Evolutionary conservation across 208 protist genomes (phyloP).

Genomic region (Balamuthia mandrillaris): DNA sequence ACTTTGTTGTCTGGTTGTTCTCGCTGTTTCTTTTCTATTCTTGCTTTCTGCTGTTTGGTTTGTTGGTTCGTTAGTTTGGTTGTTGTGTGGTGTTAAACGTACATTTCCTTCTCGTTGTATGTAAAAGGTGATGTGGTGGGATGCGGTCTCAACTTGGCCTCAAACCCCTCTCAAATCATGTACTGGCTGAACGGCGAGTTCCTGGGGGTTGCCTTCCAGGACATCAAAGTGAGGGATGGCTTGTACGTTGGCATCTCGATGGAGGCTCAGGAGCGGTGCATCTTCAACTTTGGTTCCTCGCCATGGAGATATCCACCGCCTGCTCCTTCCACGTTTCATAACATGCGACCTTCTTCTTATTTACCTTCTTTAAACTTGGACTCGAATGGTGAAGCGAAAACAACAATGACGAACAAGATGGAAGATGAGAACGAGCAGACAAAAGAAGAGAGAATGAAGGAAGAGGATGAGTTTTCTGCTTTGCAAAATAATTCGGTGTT

Average conservation of each 20-base stretch:
- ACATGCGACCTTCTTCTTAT: no score
- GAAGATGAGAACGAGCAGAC: no score
- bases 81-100: not conserved
- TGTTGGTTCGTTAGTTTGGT: no score
- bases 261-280: not conserved
- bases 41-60: not conserved
- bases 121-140: not conserved
- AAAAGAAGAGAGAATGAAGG: no score
- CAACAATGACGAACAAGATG: no score
- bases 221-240: not conserved
- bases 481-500: no score
- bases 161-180: not conserved
- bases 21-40: not conserved
- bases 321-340: not conserved
- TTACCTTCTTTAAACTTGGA: no score
- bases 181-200: conserved; percentile 28
- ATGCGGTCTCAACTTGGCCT: not conserved
- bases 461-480: no score
- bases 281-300: not conserved
- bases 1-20: not conserved
- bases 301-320: not conserved
- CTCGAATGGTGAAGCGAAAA: no score
- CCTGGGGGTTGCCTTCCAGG: not conserved
- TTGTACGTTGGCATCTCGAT: conserved; percentile 14
- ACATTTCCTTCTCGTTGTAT: not conserved